phyloP scores from a whole-genome alignment of 2,329 filamentous ascomycete species.

The Metarhizium rileyi region DNA sequence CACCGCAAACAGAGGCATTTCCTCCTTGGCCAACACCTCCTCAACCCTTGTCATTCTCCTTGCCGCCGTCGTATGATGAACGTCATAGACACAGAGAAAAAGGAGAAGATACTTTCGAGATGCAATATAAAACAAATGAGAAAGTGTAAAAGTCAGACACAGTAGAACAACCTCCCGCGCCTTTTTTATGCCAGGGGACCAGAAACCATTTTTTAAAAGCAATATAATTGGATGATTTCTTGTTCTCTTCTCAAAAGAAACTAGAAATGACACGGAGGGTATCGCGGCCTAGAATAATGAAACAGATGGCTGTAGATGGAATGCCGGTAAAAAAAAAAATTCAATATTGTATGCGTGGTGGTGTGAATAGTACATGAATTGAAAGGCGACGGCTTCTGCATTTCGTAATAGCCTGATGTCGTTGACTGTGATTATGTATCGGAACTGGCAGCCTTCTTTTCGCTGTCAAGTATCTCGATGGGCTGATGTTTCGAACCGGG shows the following conservation, averaged over 20 bases:
- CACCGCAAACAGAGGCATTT: too few relatives aligned
- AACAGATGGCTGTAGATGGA: not conserved
- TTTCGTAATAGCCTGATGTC: not conserved
- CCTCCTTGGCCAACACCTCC: too few relatives aligned
- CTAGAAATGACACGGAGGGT: conserved; percentile 1
- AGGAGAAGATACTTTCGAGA: not conserved
- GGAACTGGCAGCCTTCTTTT: not conserved
- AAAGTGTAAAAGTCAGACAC: not conserved
- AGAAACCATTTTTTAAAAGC: not conserved
- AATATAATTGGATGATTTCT: not conserved
- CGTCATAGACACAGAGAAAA: too few relatives aligned
- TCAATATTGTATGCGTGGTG: not conserved
- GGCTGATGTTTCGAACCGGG: not conserved
- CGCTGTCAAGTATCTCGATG: conserved; percentile 2
- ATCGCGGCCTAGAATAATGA: conserved; percentile 1
- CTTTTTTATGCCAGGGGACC: conserved; percentile 1
- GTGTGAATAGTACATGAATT: not conserved
- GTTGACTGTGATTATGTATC: not conserved
- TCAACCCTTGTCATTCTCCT: too few relatives aligned
- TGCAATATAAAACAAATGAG: not conserved
- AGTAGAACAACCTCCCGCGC: not conserved
- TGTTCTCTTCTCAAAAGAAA: not conserved
- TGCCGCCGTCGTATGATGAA: too few relatives aligned
- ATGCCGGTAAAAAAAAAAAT: not conserved
- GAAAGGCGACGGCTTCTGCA: not conserved